phyloP scores from a whole-genome alignment of 495 filamentous ascomycete species.

The Penicillium pulvis region DNA sequence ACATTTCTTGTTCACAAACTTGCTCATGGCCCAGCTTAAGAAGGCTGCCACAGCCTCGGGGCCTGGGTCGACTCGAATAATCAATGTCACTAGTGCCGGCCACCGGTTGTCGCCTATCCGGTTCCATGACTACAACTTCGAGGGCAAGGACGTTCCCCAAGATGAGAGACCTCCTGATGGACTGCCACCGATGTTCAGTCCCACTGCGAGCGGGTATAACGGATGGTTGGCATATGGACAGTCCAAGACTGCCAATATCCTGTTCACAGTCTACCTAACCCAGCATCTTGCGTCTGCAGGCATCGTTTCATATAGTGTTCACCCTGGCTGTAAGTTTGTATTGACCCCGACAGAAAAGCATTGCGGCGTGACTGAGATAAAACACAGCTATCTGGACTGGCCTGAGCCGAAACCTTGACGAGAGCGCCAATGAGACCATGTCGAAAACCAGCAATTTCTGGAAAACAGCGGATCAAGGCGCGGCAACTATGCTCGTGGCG shows the following conservation, averaged over 20 bases:
- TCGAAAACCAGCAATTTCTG: conserved; percentile 24
- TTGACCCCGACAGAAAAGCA: background rate
- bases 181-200: conserved; percentile 19
- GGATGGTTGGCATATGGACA: conserved; percentile 58
- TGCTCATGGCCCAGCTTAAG: conserved; percentile 61
- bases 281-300: conserved; percentile 15
- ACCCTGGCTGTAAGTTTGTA: conserved; percentile 26
- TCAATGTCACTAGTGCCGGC: conserved; percentile 47
- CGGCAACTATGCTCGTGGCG: conserved; percentile 56
- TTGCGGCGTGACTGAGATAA: background rate
- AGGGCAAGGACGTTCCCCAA: conserved; percentile 19
- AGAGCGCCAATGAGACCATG: conserved; percentile 17
- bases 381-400: conserved; percentile 22
- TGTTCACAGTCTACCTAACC: conserved; percentile 46
- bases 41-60: conserved; percentile 39
- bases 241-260: conserved; percentile 63
- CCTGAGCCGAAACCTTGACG: conserved; percentile 24
- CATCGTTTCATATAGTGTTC: conserved; percentile 27
- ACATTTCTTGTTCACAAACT: conserved; percentile 64
- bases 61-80: conserved; percentile 30
- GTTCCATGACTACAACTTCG: conserved; percentile 26
- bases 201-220: conserved; percentile 22
- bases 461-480: conserved; percentile 55
- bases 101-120: conserved; percentile 39
- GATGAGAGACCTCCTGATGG: conserved; percentile 20